These are phyloP conservation scores for Stephania cephalantha DNA, from an alignment of 164 flowering plant species.

Conservation along the genomic window DNA sequence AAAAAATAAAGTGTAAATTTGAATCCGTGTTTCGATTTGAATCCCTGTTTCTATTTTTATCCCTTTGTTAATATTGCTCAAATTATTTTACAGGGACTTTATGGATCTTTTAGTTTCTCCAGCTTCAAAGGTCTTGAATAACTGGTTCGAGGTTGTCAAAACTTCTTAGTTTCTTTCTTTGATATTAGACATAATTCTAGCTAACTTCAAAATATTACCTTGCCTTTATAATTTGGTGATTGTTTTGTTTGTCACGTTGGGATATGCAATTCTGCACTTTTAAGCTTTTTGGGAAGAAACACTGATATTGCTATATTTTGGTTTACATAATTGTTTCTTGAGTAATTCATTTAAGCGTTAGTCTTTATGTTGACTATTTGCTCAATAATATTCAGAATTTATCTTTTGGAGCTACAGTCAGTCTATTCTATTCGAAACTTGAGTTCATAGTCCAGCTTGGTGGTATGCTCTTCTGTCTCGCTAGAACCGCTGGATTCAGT, in stretches of 20 bases:
- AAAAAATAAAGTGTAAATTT: too few relatives aligned
- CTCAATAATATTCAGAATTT: too few relatives aligned
- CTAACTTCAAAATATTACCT: neutral
- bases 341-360: too few relatives aligned
- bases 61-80: constrained; percentile 6
- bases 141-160: constrained; percentile 88
- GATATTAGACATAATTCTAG: neutral
- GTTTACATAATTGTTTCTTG: neutral
- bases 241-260: neutral
- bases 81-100: constrained; percentile 61
- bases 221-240: neutral
- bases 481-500: too few relatives aligned
- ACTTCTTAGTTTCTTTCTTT: constrained; percentile 13
- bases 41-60: neutral
- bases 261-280: neutral
- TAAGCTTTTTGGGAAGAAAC: too few relatives aligned
- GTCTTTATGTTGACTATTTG: too few relatives aligned
- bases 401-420: too few relatives aligned
- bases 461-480: too few relatives aligned
- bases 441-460: too few relatives aligned
- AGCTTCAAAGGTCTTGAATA: constrained; percentile 89
- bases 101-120: constrained; percentile 92
- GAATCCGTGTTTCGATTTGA: neutral
- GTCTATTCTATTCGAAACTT: too few relatives aligned
- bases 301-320: neutral